Evolutionary conservation across 208 protist species (phyloP).

Genomic region (Acanthamoeba culbertsoni): DNA sequence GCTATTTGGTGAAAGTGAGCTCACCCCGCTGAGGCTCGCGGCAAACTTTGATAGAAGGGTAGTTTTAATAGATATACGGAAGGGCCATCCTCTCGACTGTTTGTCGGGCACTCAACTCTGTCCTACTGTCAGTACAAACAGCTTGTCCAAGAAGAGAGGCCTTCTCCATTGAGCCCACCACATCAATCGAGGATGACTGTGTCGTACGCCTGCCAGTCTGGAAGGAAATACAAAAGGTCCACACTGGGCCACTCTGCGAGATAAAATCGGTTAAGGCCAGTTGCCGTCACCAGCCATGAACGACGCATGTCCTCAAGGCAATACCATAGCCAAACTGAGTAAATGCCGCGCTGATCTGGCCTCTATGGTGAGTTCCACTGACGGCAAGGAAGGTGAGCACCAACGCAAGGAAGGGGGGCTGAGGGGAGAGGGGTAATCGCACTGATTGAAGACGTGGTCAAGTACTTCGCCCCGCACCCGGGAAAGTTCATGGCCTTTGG

Average conservation of each 20-base stretch:
- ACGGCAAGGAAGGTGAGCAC: neutral
- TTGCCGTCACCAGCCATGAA: neutral
- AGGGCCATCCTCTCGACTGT: too few relatives aligned
- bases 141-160: too few relatives aligned
- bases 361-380: neutral
- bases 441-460: conserved; percentile 34
- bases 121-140: too few relatives aligned
- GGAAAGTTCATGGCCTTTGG: neutral
- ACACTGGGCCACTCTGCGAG: neutral
- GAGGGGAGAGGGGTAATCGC: neutral
- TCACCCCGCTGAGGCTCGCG: too few relatives aligned
- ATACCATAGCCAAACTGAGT: neutral
- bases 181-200: too few relatives aligned
- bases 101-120: too few relatives aligned
- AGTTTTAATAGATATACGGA: too few relatives aligned
- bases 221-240: neutral
- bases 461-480: neutral
- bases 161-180: too few relatives aligned
- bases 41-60: too few relatives aligned
- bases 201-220: neutral
- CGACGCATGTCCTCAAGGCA: too few relatives aligned
- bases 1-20: too few relatives aligned
- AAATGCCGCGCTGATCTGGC: neutral
- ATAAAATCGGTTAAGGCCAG: neutral
- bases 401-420: neutral